A percentile compares a stretch with the other conserved stretches of the same genome.
These are phyloP conservation scores for Apiotrichum akiyoshidainum DNA, from an alignment of 1,284 basidiomycete genomes.

Conservation along the genomic window DNA sequence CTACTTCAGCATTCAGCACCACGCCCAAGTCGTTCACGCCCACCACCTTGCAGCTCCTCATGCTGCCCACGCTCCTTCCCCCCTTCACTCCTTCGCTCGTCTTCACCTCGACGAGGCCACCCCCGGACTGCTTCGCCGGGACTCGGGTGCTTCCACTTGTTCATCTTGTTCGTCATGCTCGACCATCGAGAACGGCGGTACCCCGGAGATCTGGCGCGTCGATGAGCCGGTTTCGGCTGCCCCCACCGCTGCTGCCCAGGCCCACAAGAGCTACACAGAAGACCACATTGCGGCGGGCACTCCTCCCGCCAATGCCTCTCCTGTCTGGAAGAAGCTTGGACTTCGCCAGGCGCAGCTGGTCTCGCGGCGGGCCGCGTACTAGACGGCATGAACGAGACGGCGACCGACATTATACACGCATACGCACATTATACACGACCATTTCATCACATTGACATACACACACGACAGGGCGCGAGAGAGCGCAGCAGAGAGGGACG, in stretches of 20 bases:
- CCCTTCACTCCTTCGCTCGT: slow-evolving; percentile 11
- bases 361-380: slow-evolving; percentile 7
- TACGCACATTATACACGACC: slow-evolving; percentile 4
- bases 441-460: background rate
- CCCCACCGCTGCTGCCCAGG: slow-evolving; percentile 1
- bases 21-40: slow-evolving; percentile 3
- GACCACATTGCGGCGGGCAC: slow-evolving; percentile 5
- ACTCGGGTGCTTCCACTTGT: slow-evolving; percentile 16
- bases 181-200: slow-evolving; percentile 4
- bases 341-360: slow-evolving; percentile 15
- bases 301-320: slow-evolving; percentile 7
- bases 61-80: slow-evolving; percentile 12
- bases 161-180: slow-evolving; percentile 14
- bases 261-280: slow-evolving; percentile 5
- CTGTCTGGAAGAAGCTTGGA: slow-evolving; percentile 18
- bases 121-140: slow-evolving; percentile 11
- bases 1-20: slow-evolving; percentile 17
- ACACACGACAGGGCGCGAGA: background rate
- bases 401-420: background rate
- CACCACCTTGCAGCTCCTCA: background rate
- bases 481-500: background rate
- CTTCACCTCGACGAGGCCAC: slow-evolving; percentile 21
- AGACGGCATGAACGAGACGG: background rate
- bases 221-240: slow-evolving; percentile 1
- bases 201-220: slow-evolving; percentile 11